Evolutionary conservation across 345 rosid genomes (phyloP), one percentile per base, ranked within the genome.

Genomic region (Citrus australasica): DNA sequence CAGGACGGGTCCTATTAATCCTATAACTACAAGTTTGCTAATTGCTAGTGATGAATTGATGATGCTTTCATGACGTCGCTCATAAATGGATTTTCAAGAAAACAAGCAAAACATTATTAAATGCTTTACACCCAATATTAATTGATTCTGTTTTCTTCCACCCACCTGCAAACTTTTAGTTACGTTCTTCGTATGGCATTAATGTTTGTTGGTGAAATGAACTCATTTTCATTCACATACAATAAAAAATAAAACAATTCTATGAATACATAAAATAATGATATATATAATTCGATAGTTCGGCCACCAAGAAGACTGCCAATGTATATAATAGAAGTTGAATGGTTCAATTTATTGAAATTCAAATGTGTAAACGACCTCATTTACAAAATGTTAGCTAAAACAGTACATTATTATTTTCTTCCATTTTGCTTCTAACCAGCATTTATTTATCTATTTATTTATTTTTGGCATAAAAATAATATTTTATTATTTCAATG

Each of bases 61-160:
- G 74, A 69, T 69, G 72, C 73, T 67, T 67, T 38, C 5, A 10
- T 76, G 73, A 76, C 73, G 71, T 76, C 63, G 65, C 10, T 63
- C 64, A 25, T 74, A 40, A 60, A 28, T 10, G 61, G 22, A 17
- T 6, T 74, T 28, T n/a, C 40, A 5, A 38, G 6, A 28, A 37
- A 9, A 63, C 8, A 19, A 35, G 19, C 2, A 75, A 64, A 7
- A 37, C 30, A 21, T 76, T 76, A 19, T 42, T 25, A 62, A 74
- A 51, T 70, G 38, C 37, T 24, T 19, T 8, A 17, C 27, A 30
- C 9, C 11, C 6, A 51, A 19, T 30, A 28, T 71, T 28, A 7
- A 53, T 71, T 19, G 42, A 71, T 2, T 28, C 9, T 17, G 42
- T 71, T 30, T 30, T 25, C 21, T 46, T 69, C 73, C 59, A 46